Evolutionary conservation across 1,284 basidiomycete genomes (phyloP), one percentile per base, ranked within the genome.

Genomic region (Microbotryum intermedium): DNA sequence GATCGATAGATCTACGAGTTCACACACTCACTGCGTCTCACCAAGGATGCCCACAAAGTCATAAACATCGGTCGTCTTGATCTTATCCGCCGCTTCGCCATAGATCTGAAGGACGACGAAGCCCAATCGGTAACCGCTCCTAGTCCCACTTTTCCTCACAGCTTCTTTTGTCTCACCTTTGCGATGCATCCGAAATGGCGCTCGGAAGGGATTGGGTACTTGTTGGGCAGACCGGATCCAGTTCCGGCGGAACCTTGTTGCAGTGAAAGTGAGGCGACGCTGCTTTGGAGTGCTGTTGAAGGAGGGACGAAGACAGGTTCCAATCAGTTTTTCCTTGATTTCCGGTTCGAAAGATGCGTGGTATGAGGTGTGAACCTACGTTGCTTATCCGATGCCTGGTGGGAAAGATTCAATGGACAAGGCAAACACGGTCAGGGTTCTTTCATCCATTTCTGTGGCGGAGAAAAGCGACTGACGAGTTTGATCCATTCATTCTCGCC

Each of bases 401-500:
- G 11, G 34, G 11, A 16, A 11, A 39, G 34, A 39, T 16, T 11
- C 34, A 39, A 39, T 16, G 11, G 13, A 39, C 6, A 39, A 2
- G 6, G 34, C 18, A 11, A n/a, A 39, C 34, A 16, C 34, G 34
- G 11, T 39, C 34, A 39, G 34, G 34, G 16, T 39, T 39, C n/a
- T 39, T 39, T 16, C 34, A 16, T 39, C 34, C 34, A 39, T 16
- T 39, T 39, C 34, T 28, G 30, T 6, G 28, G 3, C 18, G 3
- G 25, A 28, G 18, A 34, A n/a, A n/a, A 2, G 23, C 30, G 50
- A 18, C 61, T n/a, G 43, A 67, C 69, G 55, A 54, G 53, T 47
- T 61, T 61, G 26, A 55, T 62, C 74, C 74, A 75, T 0, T 48
- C 55, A 10, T 71, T 69, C 61, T 74, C 72, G 2, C 71, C 74